Conservation (phyloP, 441 rosid genomes). For the Isatis lusitanica region DNA sequence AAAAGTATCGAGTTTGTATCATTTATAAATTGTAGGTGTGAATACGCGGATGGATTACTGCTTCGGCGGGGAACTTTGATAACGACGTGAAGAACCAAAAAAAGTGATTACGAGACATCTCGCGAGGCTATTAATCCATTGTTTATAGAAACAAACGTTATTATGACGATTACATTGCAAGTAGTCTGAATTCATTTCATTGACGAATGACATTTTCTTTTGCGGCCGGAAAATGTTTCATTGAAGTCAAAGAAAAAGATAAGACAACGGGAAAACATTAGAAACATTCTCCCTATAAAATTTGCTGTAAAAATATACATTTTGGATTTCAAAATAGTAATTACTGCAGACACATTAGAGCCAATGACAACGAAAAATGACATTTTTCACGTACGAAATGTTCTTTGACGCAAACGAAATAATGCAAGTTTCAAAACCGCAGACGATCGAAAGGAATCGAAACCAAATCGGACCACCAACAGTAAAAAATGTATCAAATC, state of each 20-base stretch:
- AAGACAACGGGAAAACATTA: too few species aligned
- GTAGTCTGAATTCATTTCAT: background rate
- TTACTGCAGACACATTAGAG: too few species aligned
- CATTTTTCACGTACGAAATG: too few species aligned
- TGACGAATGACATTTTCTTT: background rate
- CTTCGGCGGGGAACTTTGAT: constrained; percentile 27
- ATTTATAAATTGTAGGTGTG: constrained; percentile 7
- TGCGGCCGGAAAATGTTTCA: background rate
- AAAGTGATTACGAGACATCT: constrained; percentile 11
- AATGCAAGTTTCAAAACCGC: too few species aligned
- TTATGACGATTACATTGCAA: background rate
- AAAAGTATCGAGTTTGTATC: background rate
- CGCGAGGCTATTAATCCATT: background rate
- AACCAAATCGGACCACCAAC: too few species aligned
- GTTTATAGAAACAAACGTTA: background rate
- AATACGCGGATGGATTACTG: constrained; percentile 23
- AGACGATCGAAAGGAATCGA: too few species aligned
- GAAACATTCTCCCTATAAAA: too few species aligned
- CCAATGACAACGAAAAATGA: too few species aligned
- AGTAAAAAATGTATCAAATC: too few species aligned
- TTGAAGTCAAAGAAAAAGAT: background rate
- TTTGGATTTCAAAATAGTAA: too few species aligned
- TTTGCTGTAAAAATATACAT: too few species aligned
- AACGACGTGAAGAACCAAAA: constrained; percentile 26
- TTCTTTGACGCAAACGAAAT: too few species aligned